Conservation (phyloP, 768 basidiomycete species). For the Pulveroboletus sp. region DNA sequence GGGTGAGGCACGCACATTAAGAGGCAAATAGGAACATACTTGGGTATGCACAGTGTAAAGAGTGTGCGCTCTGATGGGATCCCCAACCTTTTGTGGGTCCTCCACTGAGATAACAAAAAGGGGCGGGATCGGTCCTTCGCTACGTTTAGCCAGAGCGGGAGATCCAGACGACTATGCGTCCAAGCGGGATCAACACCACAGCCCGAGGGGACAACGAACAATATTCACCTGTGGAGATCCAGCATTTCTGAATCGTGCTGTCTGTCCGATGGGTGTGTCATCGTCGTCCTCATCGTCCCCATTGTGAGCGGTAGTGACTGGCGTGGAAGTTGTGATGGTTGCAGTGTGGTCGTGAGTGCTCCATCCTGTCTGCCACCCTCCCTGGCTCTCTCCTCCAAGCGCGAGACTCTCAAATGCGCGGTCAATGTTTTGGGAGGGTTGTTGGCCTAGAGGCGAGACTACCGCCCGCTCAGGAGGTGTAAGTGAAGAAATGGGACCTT, state of each 20-base stretch:
- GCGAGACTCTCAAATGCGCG: constrained; percentile 42
- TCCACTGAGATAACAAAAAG: constrained; percentile 87
- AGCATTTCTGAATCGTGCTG: constrained; percentile 28
- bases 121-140: constrained; percentile 52
- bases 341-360: constrained; percentile 29
- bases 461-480: constrained; percentile 26
- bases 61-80: constrained; percentile 87
- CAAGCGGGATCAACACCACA: neutral
- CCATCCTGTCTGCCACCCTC: constrained; percentile 54
- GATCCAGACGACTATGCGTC: constrained; percentile 13
- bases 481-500: constrained; percentile 8
- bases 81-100: constrained; percentile 96
- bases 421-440: constrained; percentile 19
- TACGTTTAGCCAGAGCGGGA: constrained; percentile 16
- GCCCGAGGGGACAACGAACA: neutral
- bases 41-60: constrained; percentile 95
- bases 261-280: constrained; percentile 60
- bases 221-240: constrained; percentile 23
- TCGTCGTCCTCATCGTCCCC: constrained; percentile 43
- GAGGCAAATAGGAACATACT: constrained; percentile 37
- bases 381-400: constrained; percentile 41
- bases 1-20: neutral
- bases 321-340: constrained; percentile 18
- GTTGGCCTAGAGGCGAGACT: constrained; percentile 29
- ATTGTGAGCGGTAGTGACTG: constrained; percentile 19